Evolutionary conservation across 805 yeast genomes (phyloP).

Genomic region (Scheffersomyces spartinae): DNA sequence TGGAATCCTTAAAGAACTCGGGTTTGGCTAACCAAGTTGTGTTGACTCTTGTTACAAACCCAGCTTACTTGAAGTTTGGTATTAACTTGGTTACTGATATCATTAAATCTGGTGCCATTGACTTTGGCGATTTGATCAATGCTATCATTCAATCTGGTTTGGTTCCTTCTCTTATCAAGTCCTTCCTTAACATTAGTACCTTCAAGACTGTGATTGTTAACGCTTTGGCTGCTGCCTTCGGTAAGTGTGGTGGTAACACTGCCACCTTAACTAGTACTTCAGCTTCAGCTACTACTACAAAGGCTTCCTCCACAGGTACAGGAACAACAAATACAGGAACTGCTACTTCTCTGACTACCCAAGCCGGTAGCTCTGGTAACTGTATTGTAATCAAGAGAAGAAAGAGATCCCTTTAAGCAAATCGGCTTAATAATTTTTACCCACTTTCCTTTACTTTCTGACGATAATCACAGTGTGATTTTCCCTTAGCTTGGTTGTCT

Average conservation of each 20-base stretch:
- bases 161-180: conserved; percentile 22
- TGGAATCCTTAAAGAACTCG: conserved; percentile 32
- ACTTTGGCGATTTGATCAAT: conserved; percentile 13
- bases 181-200: conserved; percentile 25
- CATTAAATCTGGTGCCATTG: conserved; percentile 16
- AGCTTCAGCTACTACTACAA: conserved; percentile 10
- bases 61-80: conserved; percentile 26
- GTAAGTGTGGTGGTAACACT: conserved; percentile 22
- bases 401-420: no score
- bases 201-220: conserved; percentile 28
- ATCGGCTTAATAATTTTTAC: no score
- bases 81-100: conserved; percentile 21
- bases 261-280: conserved; percentile 15
- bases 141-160: conserved; percentile 26
- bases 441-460: no score
- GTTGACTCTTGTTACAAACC: conserved; percentile 23
- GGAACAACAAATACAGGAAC: conserved; percentile 3
- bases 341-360: conserved; percentile 7
- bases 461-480: no score
- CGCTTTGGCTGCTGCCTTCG: conserved; percentile 31
- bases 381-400: conserved; percentile 13
- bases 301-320: conserved; percentile 9
- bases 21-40: conserved; percentile 31
- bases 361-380: conserved; percentile 6
- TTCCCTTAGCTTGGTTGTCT: no score